A percentile compares a stretch with the other conserved stretches of the same genome.
Conservation (phyloP, 2,329 filamentous ascomycete species). For the Alternaria ventricosa region DNA sequence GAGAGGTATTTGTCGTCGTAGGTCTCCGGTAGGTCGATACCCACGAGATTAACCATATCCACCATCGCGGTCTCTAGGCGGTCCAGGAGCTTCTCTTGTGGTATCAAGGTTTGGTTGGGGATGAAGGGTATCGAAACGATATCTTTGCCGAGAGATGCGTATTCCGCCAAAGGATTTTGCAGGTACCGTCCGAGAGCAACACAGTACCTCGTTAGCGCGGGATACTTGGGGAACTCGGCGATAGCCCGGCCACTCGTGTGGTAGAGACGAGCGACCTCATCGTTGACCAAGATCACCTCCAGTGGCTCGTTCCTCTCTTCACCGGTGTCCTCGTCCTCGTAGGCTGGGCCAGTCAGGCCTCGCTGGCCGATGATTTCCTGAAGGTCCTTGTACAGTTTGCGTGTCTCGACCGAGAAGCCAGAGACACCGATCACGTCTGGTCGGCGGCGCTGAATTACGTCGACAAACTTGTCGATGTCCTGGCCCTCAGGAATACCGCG, state of each 20-base stretch:
- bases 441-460: conserved; percentile 77
- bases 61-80: conserved; percentile 96
- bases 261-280: conserved; percentile 96
- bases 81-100: conserved; percentile 84
- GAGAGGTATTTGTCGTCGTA: conserved; percentile 81
- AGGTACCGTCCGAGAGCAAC: conserved; percentile 88
- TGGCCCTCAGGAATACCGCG: conserved; percentile 69
- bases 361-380: conserved; percentile 79
- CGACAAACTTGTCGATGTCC: conserved; percentile 73
- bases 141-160: conserved; percentile 89
- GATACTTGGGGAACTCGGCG: conserved; percentile 80
- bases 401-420: conserved; percentile 85
- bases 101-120: conserved; percentile 84
- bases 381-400: conserved; percentile 81
- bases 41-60: conserved; percentile 96
- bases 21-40: conserved; percentile 93
- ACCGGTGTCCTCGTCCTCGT: conserved; percentile 74
- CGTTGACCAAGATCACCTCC: conserved; percentile 90
- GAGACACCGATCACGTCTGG: conserved; percentile 91
- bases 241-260: conserved; percentile 84
- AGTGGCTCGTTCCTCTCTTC: conserved; percentile 78
- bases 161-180: conserved; percentile 95
- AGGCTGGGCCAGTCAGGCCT: conserved; percentile 79
- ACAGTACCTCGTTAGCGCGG: conserved; percentile 84
- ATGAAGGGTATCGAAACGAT: conserved; percentile 88